Evolutionary conservation across 306 rosid species (phyloP).

Genomic region (Vicia villosa): DNA sequence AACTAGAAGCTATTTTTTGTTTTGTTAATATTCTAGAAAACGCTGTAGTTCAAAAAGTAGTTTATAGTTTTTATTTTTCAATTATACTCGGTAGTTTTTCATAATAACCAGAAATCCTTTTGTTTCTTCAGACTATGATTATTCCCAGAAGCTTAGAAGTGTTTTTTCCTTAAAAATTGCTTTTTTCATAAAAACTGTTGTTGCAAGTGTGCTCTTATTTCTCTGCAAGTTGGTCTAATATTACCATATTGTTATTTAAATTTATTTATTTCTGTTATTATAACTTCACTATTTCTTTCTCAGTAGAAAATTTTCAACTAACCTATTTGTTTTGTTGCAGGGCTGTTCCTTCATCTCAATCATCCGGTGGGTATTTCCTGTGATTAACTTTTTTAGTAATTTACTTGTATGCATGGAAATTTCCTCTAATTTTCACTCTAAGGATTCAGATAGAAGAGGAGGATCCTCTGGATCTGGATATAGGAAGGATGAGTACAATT

Average conservation of each 20-base stretch:
- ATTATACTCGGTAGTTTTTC: not conserved
- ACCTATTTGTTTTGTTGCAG: slow-evolving; percentile 49
- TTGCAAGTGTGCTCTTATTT: not conserved
- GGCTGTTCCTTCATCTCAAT: slow-evolving; percentile 78
- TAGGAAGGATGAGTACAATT: slow-evolving; percentile 91
- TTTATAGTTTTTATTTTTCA: not conserved
- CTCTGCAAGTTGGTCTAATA: slow-evolving; percentile 14
- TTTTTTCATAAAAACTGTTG: not conserved
- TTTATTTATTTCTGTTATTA: not conserved
- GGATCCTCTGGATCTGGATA: slow-evolving; percentile 82
- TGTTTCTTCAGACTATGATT: not conserved
- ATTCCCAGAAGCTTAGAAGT: not conserved
- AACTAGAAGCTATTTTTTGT: not conserved
- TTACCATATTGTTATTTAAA: not conserved
- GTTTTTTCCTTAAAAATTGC: not conserved
- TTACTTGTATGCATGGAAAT: slow-evolving; percentile 39
- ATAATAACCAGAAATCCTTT: slow-evolving; percentile 3
- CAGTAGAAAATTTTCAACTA: slow-evolving; percentile 28
- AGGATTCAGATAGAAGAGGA: slow-evolving; percentile 90
- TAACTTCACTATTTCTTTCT: slow-evolving; percentile 7
- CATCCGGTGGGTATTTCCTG: slow-evolving; percentile 74
- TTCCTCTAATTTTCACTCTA: slow-evolving; percentile 48
- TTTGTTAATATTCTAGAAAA: not conserved
- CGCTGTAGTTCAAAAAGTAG: not conserved
- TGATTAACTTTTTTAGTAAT: slow-evolving; percentile 23